These are phyloP conservation scores for Aspergillus homomorphus DNA, from an alignment of 495 filamentous ascomycete species.

Conservation along the genomic window DNA sequence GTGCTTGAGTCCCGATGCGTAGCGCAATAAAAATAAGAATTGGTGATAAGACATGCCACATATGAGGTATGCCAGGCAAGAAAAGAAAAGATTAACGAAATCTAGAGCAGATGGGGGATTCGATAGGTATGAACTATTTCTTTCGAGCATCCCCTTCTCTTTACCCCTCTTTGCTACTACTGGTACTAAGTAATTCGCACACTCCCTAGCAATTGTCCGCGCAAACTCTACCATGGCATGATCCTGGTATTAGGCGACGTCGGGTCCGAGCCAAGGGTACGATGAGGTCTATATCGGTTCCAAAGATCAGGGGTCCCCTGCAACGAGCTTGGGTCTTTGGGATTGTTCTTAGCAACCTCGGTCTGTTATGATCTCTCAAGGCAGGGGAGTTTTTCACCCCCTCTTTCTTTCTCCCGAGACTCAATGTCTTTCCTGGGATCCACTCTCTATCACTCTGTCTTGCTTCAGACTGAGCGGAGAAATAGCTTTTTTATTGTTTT, in stretches of 20 bases:
- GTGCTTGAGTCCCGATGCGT: neutral
- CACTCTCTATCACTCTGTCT: constrained; percentile 1
- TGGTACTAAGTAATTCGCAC: neutral
- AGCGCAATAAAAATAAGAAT: neutral
- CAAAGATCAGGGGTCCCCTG: neutral
- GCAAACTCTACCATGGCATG: neutral
- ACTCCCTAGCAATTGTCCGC: neutral
- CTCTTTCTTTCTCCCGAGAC: neutral
- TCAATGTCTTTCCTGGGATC: neutral
- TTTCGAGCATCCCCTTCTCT: neutral
- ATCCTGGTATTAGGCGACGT: neutral
- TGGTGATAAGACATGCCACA: neutral
- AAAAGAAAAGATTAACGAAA: neutral
- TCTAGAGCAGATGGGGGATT: neutral
- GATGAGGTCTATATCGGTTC: neutral
- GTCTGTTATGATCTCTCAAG: neutral
- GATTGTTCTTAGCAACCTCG: neutral
- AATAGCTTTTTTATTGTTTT: constrained; percentile 1
- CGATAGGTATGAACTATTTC: neutral
- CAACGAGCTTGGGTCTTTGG: neutral
- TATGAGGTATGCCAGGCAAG: neutral
- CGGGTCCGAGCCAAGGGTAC: neutral
- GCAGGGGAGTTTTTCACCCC: neutral
- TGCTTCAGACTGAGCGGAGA: neutral
- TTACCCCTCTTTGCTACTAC: neutral